phyloP scores from a whole-genome alignment of 352 stramenopile genomes.

The Globisporangium viniferum region DNA sequence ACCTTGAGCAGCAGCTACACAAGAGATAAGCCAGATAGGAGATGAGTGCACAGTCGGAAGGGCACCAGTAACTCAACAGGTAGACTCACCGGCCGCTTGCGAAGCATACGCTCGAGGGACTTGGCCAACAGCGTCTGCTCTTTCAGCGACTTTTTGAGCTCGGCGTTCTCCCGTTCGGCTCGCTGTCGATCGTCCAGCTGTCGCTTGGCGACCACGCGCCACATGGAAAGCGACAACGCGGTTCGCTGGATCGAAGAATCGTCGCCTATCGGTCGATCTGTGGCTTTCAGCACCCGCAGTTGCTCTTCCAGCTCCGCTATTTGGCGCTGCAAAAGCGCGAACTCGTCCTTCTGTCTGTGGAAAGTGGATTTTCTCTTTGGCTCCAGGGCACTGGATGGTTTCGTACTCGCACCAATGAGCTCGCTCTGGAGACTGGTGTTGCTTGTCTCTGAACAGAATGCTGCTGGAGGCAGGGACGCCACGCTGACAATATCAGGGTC shows the following conservation, averaged over 20 bases:
- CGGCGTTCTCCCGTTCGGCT: constrained; percentile 8
- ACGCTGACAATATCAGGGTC: background rate
- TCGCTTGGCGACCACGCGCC: constrained; percentile 3
- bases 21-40: background rate
- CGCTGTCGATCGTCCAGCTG: background rate
- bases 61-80: background rate
- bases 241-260: background rate
- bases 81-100: constrained; percentile 9
- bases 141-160: background rate
- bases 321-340: background rate
- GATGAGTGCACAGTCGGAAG: background rate
- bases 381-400: background rate
- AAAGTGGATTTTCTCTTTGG: constrained; percentile 7
- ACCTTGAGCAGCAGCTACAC: background rate
- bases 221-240: background rate
- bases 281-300: background rate
- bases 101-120: constrained; percentile 8
- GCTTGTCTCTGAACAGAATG: background rate
- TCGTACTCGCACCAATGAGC: too few relatives aligned
- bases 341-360: constrained; percentile 15
- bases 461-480: too few relatives aligned
- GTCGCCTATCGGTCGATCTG: background rate
- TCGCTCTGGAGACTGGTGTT: background rate
- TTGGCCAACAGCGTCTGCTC: constrained; percentile 7
- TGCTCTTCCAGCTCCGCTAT: background rate